Conservation (phyloP, 805 yeast genomes). For the Ogataea glucozyma region DNA sequence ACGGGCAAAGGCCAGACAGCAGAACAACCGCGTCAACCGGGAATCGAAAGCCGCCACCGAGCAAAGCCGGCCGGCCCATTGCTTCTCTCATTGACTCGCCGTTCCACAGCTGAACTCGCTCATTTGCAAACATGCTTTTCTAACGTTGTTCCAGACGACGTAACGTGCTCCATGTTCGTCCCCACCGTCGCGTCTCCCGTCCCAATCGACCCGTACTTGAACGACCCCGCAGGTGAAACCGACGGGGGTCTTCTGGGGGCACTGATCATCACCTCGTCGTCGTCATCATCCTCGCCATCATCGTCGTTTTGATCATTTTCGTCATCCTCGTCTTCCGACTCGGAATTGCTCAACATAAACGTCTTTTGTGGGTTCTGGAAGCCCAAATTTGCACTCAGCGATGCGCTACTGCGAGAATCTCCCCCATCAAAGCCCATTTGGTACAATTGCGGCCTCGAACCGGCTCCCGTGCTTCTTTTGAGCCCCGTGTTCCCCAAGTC, state of each 20-base stretch:
- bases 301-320: too few species aligned
- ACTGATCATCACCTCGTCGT: constrained; percentile 24
- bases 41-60: too few species aligned
- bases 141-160: constrained; percentile 4
- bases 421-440: constrained; percentile 23
- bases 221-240: constrained; percentile 10
- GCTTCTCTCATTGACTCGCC: background rate
- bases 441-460: constrained; percentile 34
- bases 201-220: constrained; percentile 9
- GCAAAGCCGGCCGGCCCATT: too few species aligned
- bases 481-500: constrained; percentile 33
- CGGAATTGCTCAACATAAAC: constrained; percentile 40
- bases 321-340: constrained; percentile 32
- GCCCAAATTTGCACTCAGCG: constrained; percentile 10
- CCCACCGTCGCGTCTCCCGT: constrained; percentile 15
- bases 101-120: background rate
- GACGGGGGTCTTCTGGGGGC: constrained; percentile 18
- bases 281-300: constrained; percentile 27
- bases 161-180: constrained; percentile 16
- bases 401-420: too few species aligned
- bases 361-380: too few species aligned
- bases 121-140: constrained; percentile 29
- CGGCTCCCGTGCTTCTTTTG: constrained; percentile 30
- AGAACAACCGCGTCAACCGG: too few species aligned
- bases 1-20: too few species aligned